Percentiles rank a stretch among this genome's conserved stretches.
Conservation (phyloP, 208 protist species). For the Trypanosoma caninum region DNA sequence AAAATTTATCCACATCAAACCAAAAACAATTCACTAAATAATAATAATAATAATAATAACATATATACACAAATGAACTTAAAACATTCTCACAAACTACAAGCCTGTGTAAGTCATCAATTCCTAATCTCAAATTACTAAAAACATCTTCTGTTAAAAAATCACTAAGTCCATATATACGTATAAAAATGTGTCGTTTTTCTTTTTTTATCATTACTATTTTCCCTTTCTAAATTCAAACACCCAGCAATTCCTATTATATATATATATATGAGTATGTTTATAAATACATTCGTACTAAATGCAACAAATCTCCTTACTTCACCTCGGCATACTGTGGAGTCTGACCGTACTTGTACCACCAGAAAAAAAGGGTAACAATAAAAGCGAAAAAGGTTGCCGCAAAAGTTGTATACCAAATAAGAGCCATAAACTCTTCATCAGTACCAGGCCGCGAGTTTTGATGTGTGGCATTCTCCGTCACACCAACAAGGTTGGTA, state of each 20-base stretch:
- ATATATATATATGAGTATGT: slow-evolving; percentile 3
- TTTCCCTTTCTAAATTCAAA: not conserved
- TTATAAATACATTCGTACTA: not conserved
- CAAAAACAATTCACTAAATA: no score
- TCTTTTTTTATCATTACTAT: not conserved
- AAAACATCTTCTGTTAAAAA: no score
- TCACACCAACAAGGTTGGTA: slow-evolving; percentile 70
- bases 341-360: slow-evolving; percentile 86
- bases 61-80: no score
- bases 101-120: no score
- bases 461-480: slow-evolving; percentile 70
- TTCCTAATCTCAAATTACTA: no score
- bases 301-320: slow-evolving; percentile 30
- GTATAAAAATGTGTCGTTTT: not conserved
- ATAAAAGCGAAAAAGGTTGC: slow-evolving; percentile 70
- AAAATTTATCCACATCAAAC: no score
- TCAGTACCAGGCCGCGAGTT: slow-evolving; percentile 83
- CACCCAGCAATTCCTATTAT: not conserved
- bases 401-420: slow-evolving; percentile 77
- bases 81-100: no score
- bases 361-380: slow-evolving; percentile 62
- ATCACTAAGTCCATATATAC: no score
- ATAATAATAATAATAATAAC: no score
- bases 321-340: slow-evolving; percentile 80
- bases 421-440: slow-evolving; percentile 87